Evolutionary conservation across 192 early-diverging fungal genomes (phyloP).

Genomic region (Coemansia aciculifera): DNA sequence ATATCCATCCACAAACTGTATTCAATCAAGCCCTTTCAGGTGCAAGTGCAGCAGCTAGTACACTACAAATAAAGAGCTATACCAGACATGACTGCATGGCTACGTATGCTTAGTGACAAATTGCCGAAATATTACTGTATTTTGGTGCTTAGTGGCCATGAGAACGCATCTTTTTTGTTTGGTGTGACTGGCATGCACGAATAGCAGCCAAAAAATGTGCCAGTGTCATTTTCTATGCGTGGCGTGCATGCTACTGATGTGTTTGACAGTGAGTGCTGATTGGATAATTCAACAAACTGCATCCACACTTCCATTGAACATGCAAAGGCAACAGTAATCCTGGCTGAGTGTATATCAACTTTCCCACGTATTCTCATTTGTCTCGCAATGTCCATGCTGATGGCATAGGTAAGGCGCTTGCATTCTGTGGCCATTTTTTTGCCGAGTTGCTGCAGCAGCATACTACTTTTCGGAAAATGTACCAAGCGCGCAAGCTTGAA

Average conservation of each 20-base stretch:
- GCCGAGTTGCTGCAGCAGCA: neutral
- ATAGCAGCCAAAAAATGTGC: neutral
- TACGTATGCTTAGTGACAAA: neutral
- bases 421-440: neutral
- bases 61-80: neutral
- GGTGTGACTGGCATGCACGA: neutral
- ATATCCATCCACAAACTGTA: neutral
- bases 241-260: neutral
- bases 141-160: neutral
- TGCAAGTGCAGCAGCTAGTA: neutral
- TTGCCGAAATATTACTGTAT: neutral
- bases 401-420: neutral
- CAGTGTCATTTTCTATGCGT: neutral
- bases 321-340: neutral
- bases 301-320: slow-evolving; percentile 1
- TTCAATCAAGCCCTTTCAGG: slow-evolving; percentile 10
- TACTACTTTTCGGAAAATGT: neutral
- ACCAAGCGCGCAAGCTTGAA: neutral
- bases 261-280: neutral
- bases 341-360: neutral
- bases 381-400: neutral
- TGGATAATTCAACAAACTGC: neutral
- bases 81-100: neutral
- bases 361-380: neutral
- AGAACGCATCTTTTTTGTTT: neutral